phyloP scores from a whole-genome alignment of 805 yeast species.

The Candida ponderosae region DNA sequence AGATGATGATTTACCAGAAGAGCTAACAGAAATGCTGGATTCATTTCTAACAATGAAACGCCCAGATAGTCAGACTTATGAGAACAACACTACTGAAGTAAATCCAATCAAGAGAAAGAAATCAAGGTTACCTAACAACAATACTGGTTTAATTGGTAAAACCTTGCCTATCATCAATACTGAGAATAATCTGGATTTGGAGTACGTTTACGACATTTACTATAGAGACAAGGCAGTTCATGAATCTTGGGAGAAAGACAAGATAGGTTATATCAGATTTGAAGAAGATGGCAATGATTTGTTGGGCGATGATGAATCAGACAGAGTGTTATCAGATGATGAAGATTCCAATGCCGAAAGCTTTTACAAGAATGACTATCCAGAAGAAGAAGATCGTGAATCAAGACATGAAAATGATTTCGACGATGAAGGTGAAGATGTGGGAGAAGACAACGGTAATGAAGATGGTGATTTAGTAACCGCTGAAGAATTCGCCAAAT shows the following conservation, averaged over 20 bases:
- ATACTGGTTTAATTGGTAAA: conserved; percentile 12
- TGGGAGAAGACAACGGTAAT: conserved; percentile 7
- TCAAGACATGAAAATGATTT: conserved; percentile 2
- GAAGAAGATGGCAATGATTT: conserved; percentile 32
- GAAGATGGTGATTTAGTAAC: conserved; percentile 1
- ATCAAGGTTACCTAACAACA: conserved; percentile 13
- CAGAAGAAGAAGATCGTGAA: conserved; percentile 82
- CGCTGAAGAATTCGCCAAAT: too few species aligned
- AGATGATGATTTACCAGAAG: conserved; percentile 41
- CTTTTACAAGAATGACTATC: conserved; percentile 87
- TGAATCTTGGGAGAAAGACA: conserved; percentile 29
- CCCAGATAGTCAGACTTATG: not conserved
- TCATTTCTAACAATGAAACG: conserved; percentile 41
- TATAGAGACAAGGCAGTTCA: conserved; percentile 57
- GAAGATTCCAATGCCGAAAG: conserved; percentile 90
- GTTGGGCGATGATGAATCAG: conserved; percentile 31
- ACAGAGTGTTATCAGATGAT: conserved; percentile 48
- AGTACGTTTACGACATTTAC: conserved; percentile 90
- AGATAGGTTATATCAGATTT: conserved; percentile 33
- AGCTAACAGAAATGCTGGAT: conserved; percentile 68
- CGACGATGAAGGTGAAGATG: conserved; percentile 6
- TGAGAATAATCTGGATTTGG: conserved; percentile 29
- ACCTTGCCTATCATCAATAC: conserved; percentile 3
- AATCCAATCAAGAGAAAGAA: conserved; percentile 17
- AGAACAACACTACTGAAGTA: conserved; percentile 7